Base-by-base conservation (phyloP, 805 yeast species). In the Wickerhamomyces strasburgensis region DNA sequence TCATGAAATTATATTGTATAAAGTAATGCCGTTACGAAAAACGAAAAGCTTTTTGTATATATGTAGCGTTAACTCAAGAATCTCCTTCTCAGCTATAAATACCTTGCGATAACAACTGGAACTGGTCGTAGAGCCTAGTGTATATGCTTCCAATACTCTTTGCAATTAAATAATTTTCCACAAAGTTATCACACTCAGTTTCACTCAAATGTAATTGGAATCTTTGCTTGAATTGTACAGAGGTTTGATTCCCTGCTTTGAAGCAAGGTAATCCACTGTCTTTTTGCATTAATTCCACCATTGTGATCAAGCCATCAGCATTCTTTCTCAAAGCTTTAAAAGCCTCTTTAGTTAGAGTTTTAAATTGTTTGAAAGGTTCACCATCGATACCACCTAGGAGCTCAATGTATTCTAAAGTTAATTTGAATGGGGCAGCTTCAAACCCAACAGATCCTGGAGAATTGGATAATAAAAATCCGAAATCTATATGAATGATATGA, bases 371-470 rank as follows among this genome's bases (percentile, higher is more conserved):
- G 61, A 75, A 93, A 35, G 72, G 62, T 16, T 67, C 72, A 14
- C 87, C 75, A 3, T 76, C 80, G 0, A 70, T 38, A 0, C 98
- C 98, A 9, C 95, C 98, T 48, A 93, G 58, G 4, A 93, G 60
- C 23, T 89, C 97, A 16, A 90, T 77, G 50, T 93, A 93, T 52
- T 93, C 99, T 41, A 70, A 69, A 0, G 98, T 87, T 14, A 93
- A 67, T 57, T 93, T 93, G 69, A 93, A 93, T 1, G 98, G 97
- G 1, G 98, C 96, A 2, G 96, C 94, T 56, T 93, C 99, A 58
- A 93, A 89, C 0, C 97, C 96, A 38, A 93, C 88, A 33, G 95
- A 83, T 4, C 98, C 98, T 0, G 99, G 99, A 0, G 97, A 82
- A 55, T 93, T 90, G 0, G 96, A 86, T 3, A 90, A 67, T 57